phyloP scores from a whole-genome alignment of 148 eudicot genomes.

The Chenopodium quinoa region DNA sequence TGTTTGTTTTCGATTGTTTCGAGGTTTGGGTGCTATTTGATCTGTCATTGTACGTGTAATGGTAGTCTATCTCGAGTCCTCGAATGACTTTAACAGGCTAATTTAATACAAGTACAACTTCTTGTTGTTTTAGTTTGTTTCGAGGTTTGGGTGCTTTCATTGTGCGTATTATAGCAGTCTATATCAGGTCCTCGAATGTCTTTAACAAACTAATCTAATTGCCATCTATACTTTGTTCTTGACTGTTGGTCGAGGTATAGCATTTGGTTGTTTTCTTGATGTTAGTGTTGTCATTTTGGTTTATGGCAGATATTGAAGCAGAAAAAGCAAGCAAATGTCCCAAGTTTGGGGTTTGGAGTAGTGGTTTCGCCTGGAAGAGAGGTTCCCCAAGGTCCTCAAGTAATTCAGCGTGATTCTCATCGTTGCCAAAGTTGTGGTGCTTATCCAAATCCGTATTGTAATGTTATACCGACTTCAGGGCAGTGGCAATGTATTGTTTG shows the following conservation, averaged over 20 bases:
- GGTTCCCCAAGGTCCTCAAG: conserved; percentile 63
- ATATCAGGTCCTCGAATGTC: too few species aligned
- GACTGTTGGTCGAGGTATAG: not conserved
- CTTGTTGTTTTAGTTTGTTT: too few species aligned
- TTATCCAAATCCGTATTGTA: conserved; percentile 85
- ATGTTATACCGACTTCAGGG: conserved; percentile 74
- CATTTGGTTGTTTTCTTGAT: not conserved
- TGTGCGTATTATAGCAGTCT: too few species aligned
- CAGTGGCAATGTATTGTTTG: conserved; percentile 97
- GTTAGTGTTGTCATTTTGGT: not conserved
- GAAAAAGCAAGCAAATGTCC: conserved; percentile 72
- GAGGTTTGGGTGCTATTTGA: not conserved
- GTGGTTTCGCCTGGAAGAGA: conserved; percentile 81
- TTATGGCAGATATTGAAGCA: conserved; percentile 64
- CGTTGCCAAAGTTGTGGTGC: conserved; percentile 84
- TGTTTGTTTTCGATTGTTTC: too few species aligned
- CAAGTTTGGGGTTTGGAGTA: conserved; percentile 87
- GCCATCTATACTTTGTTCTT: not conserved
- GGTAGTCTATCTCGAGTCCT: too few species aligned
- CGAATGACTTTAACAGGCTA: too few species aligned
- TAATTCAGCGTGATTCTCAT: conserved; percentile 36
- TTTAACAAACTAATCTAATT: too few species aligned
- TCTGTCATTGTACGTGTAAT: not conserved
- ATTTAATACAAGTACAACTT: too few species aligned
- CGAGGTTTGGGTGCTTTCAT: too few species aligned